Conservation (phyloP, 805 yeast species). For the Hanseniaspora thailandica region DNA sequence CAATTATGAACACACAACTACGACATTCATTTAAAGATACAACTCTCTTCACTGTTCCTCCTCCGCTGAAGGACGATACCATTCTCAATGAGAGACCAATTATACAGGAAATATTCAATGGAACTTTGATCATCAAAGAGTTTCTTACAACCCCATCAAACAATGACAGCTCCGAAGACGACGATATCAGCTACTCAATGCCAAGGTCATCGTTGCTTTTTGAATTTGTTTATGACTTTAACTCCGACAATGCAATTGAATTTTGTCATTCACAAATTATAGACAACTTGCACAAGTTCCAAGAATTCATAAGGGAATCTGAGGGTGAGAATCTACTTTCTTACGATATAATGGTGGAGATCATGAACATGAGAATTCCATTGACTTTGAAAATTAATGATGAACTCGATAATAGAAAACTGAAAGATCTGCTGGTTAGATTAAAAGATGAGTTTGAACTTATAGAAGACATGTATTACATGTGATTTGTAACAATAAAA, state of each 20-base stretch:
- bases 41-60: conserved; percentile 6
- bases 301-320: conserved; percentile 2
- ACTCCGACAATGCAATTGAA: not conserved
- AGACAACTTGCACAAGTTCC: conserved; percentile 10
- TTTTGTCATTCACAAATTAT: conserved; percentile 5
- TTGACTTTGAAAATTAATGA: conserved; percentile 20
- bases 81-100: not conserved
- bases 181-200: not conserved
- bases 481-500: not conserved
- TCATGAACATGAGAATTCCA: conserved; percentile 18
- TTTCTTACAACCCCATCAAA: not conserved
- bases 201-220: conserved; percentile 9
- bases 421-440: conserved; percentile 23
- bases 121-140: not conserved
- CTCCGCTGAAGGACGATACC: conserved; percentile 7
- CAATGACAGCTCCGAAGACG: not conserved
- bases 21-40: conserved; percentile 4
- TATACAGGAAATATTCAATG: conserved; percentile 10
- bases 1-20: conserved; percentile 7
- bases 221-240: conserved; percentile 8
- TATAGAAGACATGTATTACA: conserved; percentile 21
- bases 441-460: conserved; percentile 25
- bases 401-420: conserved; percentile 18
- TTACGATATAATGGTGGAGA: conserved; percentile 10
- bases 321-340: too few species aligned